Base-by-base conservation (phyloP, 2,329 filamentous ascomycete genomes). In the Sporothrix variecibatus region DNA sequence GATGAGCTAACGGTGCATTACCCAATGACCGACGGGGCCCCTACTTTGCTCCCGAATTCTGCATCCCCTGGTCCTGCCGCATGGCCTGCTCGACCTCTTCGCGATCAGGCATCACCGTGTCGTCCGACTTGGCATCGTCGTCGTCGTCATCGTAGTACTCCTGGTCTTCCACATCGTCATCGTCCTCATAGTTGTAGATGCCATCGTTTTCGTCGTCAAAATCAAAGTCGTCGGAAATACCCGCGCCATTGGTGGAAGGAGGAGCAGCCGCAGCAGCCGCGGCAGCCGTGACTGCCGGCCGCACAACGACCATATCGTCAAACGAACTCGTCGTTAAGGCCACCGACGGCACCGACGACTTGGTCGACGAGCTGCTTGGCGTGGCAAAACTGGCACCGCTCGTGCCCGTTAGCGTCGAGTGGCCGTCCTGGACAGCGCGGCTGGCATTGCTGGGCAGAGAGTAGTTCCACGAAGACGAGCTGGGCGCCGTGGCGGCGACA, bases 91-190 rank as follows among this genome's bases (percentile, higher is more conserved):
- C 46, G 7, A 71, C 58, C 69, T 78, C 77, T 20, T 77, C 76
- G n/a, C 73, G 75, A 64, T 77, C 75, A 53, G 77, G 49, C 53
- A 76, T 78, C 38, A 78, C 76, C 5, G 75, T 76, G 40, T 71
- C 56, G 23, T 76, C 75, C 11, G 75, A 76, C 49, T 46, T 51
- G 1, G 74, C 69, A 20, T 76, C 75, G 2, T 70, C 56, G 43
- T 75, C 46, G 56, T 74, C 78, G 28, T 78, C 77, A 26, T 79
- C 78, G 34, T 64, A 40, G 76, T 75, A 38, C 75, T 77, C 72
- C 5, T 74, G 46, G 56, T 77, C 75, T 15, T 73, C 72, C 5
- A 75, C 49, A 11, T 73, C 38, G 20, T 72, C 56, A 20, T 64
- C 58, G n/a, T 62, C 49, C 20, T 74, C 72, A 23, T 71, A 58